Percentiles rank a stretch among this genome's conserved stretches.
These are phyloP conservation scores for Aspergillus asperescens DNA, from an alignment of 495 filamentous ascomycete genomes.

Conservation along the genomic window DNA sequence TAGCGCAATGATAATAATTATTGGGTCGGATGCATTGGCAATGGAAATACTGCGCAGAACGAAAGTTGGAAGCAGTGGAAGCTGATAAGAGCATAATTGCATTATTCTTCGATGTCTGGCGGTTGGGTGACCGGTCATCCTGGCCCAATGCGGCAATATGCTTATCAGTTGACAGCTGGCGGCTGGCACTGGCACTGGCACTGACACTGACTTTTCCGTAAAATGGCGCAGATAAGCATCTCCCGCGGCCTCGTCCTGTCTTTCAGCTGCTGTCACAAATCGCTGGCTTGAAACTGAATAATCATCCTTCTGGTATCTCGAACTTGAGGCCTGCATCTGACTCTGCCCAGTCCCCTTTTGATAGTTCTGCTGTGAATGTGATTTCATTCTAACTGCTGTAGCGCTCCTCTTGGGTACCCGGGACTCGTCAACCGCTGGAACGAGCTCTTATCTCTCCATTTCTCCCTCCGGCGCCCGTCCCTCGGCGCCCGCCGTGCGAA, in stretches of 20 bases:
- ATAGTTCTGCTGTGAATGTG: not conserved
- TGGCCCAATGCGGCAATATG: not conserved
- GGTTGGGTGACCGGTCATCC: not conserved
- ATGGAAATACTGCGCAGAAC: not conserved
- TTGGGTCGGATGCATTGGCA: not conserved
- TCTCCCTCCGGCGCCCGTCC: no score
- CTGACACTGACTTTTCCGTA: not conserved
- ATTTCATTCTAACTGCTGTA: not conserved
- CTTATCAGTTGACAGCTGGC: no score
- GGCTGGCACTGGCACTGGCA: no score
- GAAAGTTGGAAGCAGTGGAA: not conserved
- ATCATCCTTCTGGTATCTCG: not conserved
- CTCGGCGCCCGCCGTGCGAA: conserved; percentile 1
- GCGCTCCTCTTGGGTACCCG: not conserved
- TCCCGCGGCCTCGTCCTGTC: not conserved
- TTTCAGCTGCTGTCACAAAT: not conserved
- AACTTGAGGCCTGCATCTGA: not conserved
- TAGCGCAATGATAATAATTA: not conserved
- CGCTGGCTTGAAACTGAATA: not conserved
- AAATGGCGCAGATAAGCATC: not conserved
- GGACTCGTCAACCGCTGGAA: not conserved
- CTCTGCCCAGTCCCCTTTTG: not conserved
- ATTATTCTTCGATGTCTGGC: not conserved
- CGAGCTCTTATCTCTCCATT: not conserved
- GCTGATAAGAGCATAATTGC: not conserved